Percentiles rank a stretch among this genome's conserved stretches.
Evolutionary conservation across 176 grass and related monocot species (phyloP).

Genomic region (Oryza rufipogon): DNA sequence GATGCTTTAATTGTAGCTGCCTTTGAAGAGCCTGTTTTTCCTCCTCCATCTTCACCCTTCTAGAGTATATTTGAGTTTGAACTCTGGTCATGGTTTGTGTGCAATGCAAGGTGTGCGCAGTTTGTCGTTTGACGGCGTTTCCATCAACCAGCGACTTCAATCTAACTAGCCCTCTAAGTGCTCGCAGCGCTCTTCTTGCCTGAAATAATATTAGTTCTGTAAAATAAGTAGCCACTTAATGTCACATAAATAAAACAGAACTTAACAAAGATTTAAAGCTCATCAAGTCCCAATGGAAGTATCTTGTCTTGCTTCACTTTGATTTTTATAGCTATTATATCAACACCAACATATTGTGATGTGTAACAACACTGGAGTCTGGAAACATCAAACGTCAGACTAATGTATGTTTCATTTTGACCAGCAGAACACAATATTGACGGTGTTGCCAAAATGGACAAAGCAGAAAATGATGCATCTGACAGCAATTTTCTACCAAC

Average conservation of each 20-base stretch:
- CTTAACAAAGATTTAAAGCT: not conserved
- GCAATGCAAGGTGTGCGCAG: constrained; percentile 65
- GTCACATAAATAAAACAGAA: constrained; percentile 22
- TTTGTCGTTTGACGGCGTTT: constrained; percentile 76
- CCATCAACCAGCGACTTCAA: constrained; percentile 83
- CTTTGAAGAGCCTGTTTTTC: constrained; percentile 87
- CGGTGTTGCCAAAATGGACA: constrained; percentile 28
- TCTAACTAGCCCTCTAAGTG: constrained; percentile 80
- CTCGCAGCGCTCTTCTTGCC: constrained; percentile 83
- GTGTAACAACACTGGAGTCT: constrained; percentile 20
- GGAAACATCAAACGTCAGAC: constrained; percentile 41
- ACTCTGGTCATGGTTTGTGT: constrained; percentile 78
- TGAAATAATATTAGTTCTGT: constrained; percentile 35
- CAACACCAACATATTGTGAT: constrained; percentile 9
- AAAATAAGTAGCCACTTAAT: constrained; percentile 26
- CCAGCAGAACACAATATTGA: constrained; percentile 30
- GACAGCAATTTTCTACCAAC: constrained; percentile 48
- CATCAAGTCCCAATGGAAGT: not conserved
- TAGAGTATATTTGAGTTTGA: constrained; percentile 77
- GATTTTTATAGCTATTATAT: constrained; percentile 26
- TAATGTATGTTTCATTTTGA: constrained; percentile 36
- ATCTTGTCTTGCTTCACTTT: not conserved
- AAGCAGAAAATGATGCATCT: constrained; percentile 31
- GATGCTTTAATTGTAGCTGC: constrained; percentile 73
- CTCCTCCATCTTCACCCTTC: constrained; percentile 79